Base-by-base conservation (phyloP, 23 red algal species). In the Cyanidioschyzon merolae region DNA sequence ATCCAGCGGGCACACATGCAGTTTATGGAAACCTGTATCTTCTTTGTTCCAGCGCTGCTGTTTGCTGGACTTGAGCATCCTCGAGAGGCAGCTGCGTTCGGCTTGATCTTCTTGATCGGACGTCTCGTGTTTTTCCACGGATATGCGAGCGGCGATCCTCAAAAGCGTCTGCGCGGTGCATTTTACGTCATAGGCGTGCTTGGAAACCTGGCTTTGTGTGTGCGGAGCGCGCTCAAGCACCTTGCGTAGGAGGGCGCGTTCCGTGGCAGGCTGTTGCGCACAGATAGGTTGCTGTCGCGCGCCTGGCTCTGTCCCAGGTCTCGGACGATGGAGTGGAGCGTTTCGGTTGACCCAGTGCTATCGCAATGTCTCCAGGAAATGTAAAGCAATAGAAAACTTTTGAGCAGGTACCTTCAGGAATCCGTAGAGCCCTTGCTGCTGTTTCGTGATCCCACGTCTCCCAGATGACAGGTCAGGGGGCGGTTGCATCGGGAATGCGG, bases 21-120 rank as follows among this genome's bases (percentile, higher is more conserved):
- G n/a, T 71, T 32, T 35, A 71, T 71, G 63, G 63, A 71, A 35
- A 71, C 63, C 3, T 71, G 63, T 35, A 71, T 27, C 12, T 71
- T 71, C 63, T 71, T 32, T 35, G 12, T 71, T 25, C 63, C 63
- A 27, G n/a, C 32, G 63, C 30, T 71, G 32, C 30, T 71, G 29
- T 35, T 71, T 7, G 32, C n/a, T 27, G 63, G 63, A 35, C 63
- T 71, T 7, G 63, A 71, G 63, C 30, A 71, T 35, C 63, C 63
- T 25, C n/a, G 21, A 32, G 63, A 25, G 63, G 63, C 63, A 17
- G 63, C 63, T 17, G 63, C 63, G 63, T 35, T 71, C 29, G 63
- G 63, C 16, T 7, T 35, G 16, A 27, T 71, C 7, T 71, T 32
- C 30, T 27, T 71, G 63, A 35, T 71, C 63, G 63, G 63, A 7